Evolutionary conservation across 148 eudicot genomes (phyloP).

Genomic region (Mesembryanthemum crystallinum): DNA sequence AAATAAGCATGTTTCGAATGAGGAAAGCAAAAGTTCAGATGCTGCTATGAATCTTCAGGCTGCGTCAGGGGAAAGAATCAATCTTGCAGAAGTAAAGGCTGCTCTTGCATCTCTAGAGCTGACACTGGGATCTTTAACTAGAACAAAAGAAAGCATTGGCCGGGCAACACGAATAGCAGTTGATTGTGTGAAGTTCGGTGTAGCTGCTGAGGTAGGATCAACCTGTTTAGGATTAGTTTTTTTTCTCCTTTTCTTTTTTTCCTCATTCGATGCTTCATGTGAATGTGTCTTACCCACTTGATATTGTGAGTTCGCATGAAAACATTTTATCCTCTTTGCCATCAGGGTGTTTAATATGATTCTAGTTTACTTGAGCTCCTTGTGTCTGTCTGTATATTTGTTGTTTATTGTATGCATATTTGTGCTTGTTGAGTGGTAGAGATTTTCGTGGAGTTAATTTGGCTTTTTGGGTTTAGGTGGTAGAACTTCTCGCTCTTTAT

Average conservation of each 20-base stretch:
- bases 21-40: conserved; percentile 25
- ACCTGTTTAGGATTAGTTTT: background rate
- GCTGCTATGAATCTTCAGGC: conserved; percentile 19
- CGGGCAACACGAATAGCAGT: conserved; percentile 87
- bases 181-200: conserved; percentile 81
- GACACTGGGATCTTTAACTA: conserved; percentile 59
- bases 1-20: conserved; percentile 32
- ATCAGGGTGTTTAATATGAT: background rate
- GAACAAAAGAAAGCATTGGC: conserved; percentile 90
- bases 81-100: conserved; percentile 58
- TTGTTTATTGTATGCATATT: background rate
- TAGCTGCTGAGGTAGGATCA: conserved; percentile 68
- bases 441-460: background rate
- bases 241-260: too few relatives aligned
- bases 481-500: conserved; percentile 67
- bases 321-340: too few relatives aligned
- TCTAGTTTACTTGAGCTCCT: background rate
- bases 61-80: conserved; percentile 47
- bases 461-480: conserved; percentile 48
- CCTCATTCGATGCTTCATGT: background rate
- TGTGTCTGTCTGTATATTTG: background rate
- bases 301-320: too few relatives aligned
- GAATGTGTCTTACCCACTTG: background rate
- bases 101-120: conserved; percentile 68
- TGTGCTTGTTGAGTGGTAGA: background rate